Conservation (phyloP, 2,329 filamentous ascomycete genomes). For the Ophioceras dolichostomum region DNA sequence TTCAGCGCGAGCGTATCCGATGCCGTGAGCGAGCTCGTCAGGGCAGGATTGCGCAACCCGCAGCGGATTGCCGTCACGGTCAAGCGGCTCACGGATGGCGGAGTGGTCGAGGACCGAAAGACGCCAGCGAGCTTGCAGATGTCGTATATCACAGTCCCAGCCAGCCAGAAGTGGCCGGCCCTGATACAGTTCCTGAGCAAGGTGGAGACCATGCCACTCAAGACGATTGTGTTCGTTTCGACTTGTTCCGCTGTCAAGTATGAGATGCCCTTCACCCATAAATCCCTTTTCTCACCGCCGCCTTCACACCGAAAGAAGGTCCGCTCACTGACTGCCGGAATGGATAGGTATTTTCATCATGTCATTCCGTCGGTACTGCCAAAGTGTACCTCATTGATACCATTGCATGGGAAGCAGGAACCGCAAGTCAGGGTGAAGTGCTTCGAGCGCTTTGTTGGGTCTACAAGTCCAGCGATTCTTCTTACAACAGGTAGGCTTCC, state of each 20-base stretch:
- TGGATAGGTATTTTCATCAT: slow-evolving; percentile 52
- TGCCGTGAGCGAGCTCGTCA: slow-evolving; percentile 83
- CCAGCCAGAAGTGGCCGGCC: slow-evolving; percentile 69
- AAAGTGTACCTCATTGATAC: slow-evolving; percentile 54
- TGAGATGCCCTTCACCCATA: background rate
- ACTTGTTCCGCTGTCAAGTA: slow-evolving; percentile 95
- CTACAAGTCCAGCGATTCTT: slow-evolving; percentile 65
- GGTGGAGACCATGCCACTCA: slow-evolving; percentile 63
- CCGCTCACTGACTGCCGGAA: too few species aligned
- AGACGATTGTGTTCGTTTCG: slow-evolving; percentile 83
- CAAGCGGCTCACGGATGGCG: slow-evolving; percentile 53
- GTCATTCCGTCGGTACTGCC: slow-evolving; percentile 65
- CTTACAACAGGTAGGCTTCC: slow-evolving; percentile 39
- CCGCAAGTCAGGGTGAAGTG: slow-evolving; percentile 82
- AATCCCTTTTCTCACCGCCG: too few species aligned
- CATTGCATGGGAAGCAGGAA: slow-evolving; percentile 85
- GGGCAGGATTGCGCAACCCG: slow-evolving; percentile 84
- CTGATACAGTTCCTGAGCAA: slow-evolving; percentile 57
- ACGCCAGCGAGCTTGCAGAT: slow-evolving; percentile 91
- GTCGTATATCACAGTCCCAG: slow-evolving; percentile 65
- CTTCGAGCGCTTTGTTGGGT: slow-evolving; percentile 66
- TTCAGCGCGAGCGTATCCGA: slow-evolving; percentile 96
- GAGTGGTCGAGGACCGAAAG: slow-evolving; percentile 61
- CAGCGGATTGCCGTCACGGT: slow-evolving; percentile 93
- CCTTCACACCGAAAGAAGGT: too few species aligned